A percentile compares a stretch with the other conserved stretches of the same genome.
Evolutionary conservation across 495 filamentous ascomycete species (phyloP).

Genomic region (Cladorrhinum samala): DNA sequence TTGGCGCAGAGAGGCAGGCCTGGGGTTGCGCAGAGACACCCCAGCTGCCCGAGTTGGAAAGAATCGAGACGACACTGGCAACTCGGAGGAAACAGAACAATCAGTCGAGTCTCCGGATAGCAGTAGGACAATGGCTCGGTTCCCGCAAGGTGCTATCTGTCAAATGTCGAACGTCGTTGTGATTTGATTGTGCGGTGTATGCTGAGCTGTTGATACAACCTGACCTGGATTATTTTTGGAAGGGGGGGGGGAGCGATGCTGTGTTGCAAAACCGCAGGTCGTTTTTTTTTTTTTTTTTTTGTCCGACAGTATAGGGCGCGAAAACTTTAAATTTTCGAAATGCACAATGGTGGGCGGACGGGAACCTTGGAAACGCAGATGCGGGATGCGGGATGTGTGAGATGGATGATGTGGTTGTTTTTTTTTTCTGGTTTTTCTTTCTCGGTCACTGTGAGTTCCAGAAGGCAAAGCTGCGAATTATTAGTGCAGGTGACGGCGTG

Average conservation of each 20-base stretch:
- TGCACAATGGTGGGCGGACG: neutral
- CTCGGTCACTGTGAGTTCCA: too few relatives aligned
- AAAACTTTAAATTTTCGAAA: neutral
- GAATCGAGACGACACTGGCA: neutral
- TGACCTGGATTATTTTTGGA: neutral
- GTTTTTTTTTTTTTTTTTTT: too few relatives aligned
- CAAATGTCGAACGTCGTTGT: too few relatives aligned
- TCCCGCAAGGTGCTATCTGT: too few relatives aligned
- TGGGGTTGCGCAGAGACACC: neutral
- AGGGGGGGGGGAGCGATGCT: neutral
- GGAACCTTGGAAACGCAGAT: too few relatives aligned
- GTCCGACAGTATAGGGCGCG: neutral
- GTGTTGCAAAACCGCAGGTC: neutral
- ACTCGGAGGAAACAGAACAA: neutral
- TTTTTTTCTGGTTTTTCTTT: constrained; percentile 24
- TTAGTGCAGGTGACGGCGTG: constrained; percentile 21
- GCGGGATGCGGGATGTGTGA: constrained; percentile 2
- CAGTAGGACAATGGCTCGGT: constrained; percentile 15
- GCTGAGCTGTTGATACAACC: neutral
- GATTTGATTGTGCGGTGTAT: too few relatives aligned
- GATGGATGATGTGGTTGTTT: constrained; percentile 12
- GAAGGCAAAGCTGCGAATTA: constrained; percentile 28
- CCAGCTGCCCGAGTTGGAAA: neutral
- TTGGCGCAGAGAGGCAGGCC: neutral
- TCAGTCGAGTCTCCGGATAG: constrained; percentile 8